Evolutionary conservation across 306 rosid genomes (phyloP).

Genomic region (Corylus heterophylla): DNA sequence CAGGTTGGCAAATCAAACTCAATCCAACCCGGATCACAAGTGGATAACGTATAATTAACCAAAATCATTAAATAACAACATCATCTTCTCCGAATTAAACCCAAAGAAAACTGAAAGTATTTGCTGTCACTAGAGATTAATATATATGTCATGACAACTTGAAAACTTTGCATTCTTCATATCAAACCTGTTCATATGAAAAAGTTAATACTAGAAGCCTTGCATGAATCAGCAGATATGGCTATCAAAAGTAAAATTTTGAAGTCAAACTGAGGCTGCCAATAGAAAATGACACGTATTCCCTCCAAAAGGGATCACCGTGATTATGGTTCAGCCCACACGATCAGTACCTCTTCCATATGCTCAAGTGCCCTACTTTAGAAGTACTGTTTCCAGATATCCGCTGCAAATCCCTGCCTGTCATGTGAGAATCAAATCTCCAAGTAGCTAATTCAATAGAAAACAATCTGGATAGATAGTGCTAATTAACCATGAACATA

Average conservation of each 20-base stretch:
- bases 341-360: slow-evolving; percentile 49
- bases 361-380: slow-evolving; percentile 64
- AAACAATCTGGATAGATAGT: neutral
- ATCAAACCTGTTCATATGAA: neutral
- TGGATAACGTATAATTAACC: neutral
- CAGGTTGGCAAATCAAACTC: neutral
- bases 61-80: neutral
- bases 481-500: neutral
- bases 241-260: neutral
- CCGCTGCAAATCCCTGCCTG: slow-evolving; percentile 98
- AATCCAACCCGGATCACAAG: neutral
- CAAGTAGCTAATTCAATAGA: slow-evolving; percentile 27
- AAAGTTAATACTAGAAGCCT: neutral
- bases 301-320: too few species aligned
- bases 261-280: neutral
- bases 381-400: slow-evolving; percentile 61
- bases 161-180: neutral
- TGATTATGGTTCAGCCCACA: too few species aligned
- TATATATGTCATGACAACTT: neutral
- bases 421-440: slow-evolving; percentile 56
- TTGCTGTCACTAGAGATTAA: neutral
- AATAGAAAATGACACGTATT: too few species aligned
- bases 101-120: neutral
- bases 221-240: neutral
- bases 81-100: neutral